Evolutionary conservation across 257 asterid genomes (phyloP).

Genomic region (Primulina tabacum): DNA sequence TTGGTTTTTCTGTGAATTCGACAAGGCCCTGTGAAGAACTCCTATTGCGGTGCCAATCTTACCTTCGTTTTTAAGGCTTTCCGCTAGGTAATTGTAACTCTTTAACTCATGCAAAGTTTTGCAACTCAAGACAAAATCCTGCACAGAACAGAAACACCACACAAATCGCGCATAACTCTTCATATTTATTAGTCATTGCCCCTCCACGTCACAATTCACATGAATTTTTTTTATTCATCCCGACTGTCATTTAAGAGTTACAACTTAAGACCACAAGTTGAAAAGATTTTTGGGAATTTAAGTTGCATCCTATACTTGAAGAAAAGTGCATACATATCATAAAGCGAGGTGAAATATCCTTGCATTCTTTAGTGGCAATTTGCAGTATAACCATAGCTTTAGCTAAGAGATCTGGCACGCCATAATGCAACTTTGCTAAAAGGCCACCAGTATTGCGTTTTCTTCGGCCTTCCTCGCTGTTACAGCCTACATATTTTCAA

Average conservation of each 20-base stretch:
- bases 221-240: neutral
- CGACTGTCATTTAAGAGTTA: neutral
- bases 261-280: neutral
- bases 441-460: conserved; percentile 48
- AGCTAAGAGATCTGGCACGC: conserved; percentile 47
- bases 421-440: conserved; percentile 59
- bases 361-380: conserved; percentile 41
- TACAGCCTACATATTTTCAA: conserved; percentile 45
- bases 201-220: neutral
- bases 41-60: conserved; percentile 49
- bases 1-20: conserved; percentile 31
- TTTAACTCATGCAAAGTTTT: conserved; percentile 44
- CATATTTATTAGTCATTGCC: neutral
- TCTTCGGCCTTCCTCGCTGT: conserved; percentile 62
- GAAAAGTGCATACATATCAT: conserved; percentile 32
- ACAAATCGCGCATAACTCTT: neutral
- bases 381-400: conserved; percentile 43
- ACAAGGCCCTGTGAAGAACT: conserved; percentile 44
- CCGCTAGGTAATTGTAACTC: conserved; percentile 48
- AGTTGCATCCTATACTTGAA: neutral
- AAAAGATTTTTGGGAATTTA: neutral
- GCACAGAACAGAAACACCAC: conserved; percentile 16
- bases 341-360: conserved; percentile 44
- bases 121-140: conserved; percentile 51
- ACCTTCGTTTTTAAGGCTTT: conserved; percentile 43